These are phyloP conservation scores for Blastobotrys attinorum DNA, from an alignment of 805 yeast genomes.

Conservation along the genomic window DNA sequence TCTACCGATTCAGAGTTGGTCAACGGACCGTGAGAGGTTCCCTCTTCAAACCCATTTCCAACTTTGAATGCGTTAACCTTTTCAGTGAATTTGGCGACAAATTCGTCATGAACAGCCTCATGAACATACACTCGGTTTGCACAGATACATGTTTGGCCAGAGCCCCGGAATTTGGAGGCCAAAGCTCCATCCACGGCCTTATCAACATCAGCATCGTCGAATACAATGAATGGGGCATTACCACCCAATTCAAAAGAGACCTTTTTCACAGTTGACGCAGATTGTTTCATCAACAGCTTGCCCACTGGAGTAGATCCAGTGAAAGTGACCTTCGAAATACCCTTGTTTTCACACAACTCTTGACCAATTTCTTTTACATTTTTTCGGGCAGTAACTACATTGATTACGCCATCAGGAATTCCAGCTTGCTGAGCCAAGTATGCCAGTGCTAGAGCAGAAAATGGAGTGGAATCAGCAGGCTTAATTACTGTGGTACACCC, in stretches of 20 bases:
- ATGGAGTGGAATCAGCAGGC: slow-evolving; percentile 73
- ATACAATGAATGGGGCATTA: slow-evolving; percentile 72
- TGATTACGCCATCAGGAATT: slow-evolving; percentile 61
- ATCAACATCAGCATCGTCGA: slow-evolving; percentile 65
- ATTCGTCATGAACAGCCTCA: slow-evolving; percentile 55
- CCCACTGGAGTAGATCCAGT: slow-evolving; percentile 78
- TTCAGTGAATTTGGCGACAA: slow-evolving; percentile 42
- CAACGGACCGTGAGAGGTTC: slow-evolving; percentile 68
- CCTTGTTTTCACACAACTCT: slow-evolving; percentile 47
- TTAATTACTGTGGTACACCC: slow-evolving; percentile 73
- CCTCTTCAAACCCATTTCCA: slow-evolving; percentile 56
- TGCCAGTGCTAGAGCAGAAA: slow-evolving; percentile 62
- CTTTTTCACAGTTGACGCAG: slow-evolving; percentile 57
- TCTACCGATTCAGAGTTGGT: slow-evolving; percentile 55
- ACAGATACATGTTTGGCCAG: slow-evolving; percentile 81
- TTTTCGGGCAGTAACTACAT: slow-evolving; percentile 43
- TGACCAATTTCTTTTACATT: slow-evolving; percentile 40
- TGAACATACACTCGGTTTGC: slow-evolving; percentile 71
- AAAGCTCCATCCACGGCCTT: slow-evolving; percentile 60
- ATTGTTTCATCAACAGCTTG: slow-evolving; percentile 55
- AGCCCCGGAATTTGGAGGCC: slow-evolving; percentile 64
- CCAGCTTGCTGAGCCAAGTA: slow-evolving; percentile 58
- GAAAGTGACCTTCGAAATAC: slow-evolving; percentile 59
- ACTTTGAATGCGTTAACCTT: slow-evolving; percentile 40
- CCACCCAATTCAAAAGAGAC: slow-evolving; percentile 74